A percentile compares a stretch with the other conserved stretches of the same genome.
Conservation (phyloP, 306 rosid species). For the Prunus armeniaca region DNA sequence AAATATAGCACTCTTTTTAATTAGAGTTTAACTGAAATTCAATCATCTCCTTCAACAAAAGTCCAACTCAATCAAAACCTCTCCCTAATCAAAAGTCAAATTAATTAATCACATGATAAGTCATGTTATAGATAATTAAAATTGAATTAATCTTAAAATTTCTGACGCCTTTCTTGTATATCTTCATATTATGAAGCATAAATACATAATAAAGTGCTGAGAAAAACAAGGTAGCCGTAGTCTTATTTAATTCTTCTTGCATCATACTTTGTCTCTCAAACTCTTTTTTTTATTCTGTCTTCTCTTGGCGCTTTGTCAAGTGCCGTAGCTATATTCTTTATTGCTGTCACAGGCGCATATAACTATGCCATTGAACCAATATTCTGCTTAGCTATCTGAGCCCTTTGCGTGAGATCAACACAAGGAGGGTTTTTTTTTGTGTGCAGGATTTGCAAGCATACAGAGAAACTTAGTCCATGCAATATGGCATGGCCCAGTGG, state of each 20-base stretch:
- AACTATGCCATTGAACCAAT: neutral
- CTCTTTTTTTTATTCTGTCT: neutral
- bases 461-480: slow-evolving; percentile 9
- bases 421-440: neutral
- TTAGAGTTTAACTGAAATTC: neutral
- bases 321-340: neutral
- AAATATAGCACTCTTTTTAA: too few relatives aligned
- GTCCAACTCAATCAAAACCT: neutral
- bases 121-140: too few relatives aligned
- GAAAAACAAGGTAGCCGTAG: slow-evolving; percentile 1
- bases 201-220: neutral
- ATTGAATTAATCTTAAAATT: too few relatives aligned
- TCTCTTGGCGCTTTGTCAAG: slow-evolving; percentile 2
- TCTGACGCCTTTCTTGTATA: too few relatives aligned
- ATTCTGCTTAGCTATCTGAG: too few relatives aligned
- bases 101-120: neutral
- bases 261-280: neutral
- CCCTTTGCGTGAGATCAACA: neutral
- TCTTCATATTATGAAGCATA: too few relatives aligned
- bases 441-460: neutral
- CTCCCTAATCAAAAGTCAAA: neutral
- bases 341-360: neutral
- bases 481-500: slow-evolving; percentile 27
- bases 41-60: neutral
- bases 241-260: neutral